These are phyloP conservation scores for Beauveria varroae DNA, from an alignment of 2,329 filamentous ascomycete genomes.

Conservation along the genomic window DNA sequence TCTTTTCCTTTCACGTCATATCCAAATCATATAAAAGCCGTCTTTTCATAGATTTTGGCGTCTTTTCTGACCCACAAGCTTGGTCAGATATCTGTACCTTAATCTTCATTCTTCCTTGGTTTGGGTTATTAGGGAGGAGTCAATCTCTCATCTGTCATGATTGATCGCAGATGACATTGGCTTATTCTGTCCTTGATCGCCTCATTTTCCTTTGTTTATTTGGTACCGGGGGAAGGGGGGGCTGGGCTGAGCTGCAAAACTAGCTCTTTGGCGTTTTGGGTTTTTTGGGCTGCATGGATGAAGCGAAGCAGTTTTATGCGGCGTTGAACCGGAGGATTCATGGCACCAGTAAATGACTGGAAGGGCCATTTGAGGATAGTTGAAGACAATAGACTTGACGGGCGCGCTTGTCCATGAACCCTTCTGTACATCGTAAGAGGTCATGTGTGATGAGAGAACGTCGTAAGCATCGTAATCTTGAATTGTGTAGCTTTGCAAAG, in stretches of 20 bases:
- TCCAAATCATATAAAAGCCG: conserved; percentile 11
- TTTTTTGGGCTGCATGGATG: conserved; percentile 5
- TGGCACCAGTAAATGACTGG: conserved; percentile 1
- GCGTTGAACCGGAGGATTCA: not conserved
- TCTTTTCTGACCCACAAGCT: conserved; percentile 16
- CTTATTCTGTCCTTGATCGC: not conserved
- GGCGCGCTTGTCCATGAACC: conserved; percentile 7
- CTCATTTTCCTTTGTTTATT: conserved; percentile 2
- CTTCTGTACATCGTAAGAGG: not conserved
- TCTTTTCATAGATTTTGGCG: conserved; percentile 28
- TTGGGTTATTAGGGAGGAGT: not conserved
- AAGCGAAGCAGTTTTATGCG: conserved; percentile 5
- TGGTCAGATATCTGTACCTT: conserved; percentile 5
- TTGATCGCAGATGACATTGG: not conserved
- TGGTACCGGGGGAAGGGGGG: not conserved
- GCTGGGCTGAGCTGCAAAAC: not conserved
- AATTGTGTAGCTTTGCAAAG: not conserved
- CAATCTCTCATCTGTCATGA: not conserved
- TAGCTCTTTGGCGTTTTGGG: conserved; percentile 8
- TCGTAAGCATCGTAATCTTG: no score
- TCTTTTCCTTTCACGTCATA: conserved; percentile 3
- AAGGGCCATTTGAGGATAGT: conserved; percentile 8
- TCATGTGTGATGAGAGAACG: not conserved
- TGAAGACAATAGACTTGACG: conserved; percentile 10
- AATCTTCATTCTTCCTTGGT: conserved; percentile 1